phyloP scores from a whole-genome alignment of 1,284 basidiomycete species.

The Kwoniella shivajii region DNA sequence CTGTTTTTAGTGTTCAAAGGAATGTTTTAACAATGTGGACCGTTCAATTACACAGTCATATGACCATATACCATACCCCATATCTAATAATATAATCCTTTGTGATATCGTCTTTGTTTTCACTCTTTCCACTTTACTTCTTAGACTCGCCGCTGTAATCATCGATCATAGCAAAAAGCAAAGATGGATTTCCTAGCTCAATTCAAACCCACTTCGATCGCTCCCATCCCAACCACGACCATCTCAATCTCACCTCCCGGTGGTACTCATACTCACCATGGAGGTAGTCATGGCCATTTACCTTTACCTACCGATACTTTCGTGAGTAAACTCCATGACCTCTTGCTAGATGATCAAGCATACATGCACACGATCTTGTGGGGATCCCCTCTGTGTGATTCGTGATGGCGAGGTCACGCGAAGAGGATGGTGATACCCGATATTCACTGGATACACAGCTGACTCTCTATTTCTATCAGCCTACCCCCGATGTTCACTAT shows the following conservation, averaged over 20 bases:
- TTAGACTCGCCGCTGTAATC: neutral
- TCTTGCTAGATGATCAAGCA: neutral
- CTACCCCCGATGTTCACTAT: slow-evolving; percentile 17
- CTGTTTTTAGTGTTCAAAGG: no score
- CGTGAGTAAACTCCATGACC: slow-evolving; percentile 20
- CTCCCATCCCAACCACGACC: slow-evolving; percentile 37
- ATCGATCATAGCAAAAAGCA: neutral
- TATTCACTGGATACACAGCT: no score
- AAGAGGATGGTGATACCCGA: no score
- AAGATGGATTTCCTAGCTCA: slow-evolving; percentile 14
- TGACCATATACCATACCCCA: no score
- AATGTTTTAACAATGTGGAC: no score
- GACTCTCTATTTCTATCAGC: neutral
- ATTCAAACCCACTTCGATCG: slow-evolving; percentile 17
- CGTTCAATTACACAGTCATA: no score
- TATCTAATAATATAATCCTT: no score
- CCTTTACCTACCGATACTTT: slow-evolving; percentile 33
- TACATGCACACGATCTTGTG: no score
- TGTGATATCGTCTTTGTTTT: neutral
- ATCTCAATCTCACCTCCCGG: slow-evolving; percentile 44
- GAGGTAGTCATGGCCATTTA: slow-evolving; percentile 17
- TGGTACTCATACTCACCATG: slow-evolving; percentile 34
- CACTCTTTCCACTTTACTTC: neutral
- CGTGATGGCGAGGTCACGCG: no score
- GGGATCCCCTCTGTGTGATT: no score